Evolutionary conservation across 805 yeast genomes (phyloP), one percentile per base, ranked within the genome.

Genomic region (Candida nanaspora): DNA sequence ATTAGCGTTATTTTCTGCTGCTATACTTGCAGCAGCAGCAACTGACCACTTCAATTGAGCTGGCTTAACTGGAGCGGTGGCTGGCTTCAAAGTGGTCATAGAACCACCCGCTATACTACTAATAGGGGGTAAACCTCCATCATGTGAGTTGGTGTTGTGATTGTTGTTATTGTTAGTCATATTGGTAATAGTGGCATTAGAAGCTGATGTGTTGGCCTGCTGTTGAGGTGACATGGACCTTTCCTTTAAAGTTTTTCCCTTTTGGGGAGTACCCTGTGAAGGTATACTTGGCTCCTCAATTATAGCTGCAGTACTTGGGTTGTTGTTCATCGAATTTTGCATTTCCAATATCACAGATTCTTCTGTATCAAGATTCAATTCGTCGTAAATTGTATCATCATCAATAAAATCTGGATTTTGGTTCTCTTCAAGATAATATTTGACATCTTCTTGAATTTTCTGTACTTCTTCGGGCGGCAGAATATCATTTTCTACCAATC

Each of bases 381-480:
- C 89, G 51, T 93, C 98, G 62, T 91, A 93, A 47, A 93, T 78
- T 16, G 88, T 88, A 50, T 91, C 97, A 60, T 93, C 96, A 55
- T 88, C 95, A 34, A 91, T 82, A 58, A 89, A 93, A 56, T 93
- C 98, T 7, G 82, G 93, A 42, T 86, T 95, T 62, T 84, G 93
- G 57, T 93, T 93, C 53, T 86, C 86, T 51, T 93, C 98, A 30
- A 93, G 87, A 59, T 87, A 91, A 62, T 93, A 91, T 48, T 77
- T 83, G 62, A 93, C 81, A 61, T 93, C 98, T 37, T 93, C 98
- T 57, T 82, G 81, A 44, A 88, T 76, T 23, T 70, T 78, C 57
- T 82, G 78, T 7, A 93, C 78, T 26, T 76, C 73, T 19, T 86
- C 95, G 2, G 89, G 80, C 26, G 80, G 84, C 49, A 93, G 65